Percentiles rank a stretch among this genome's conserved stretches.
These are phyloP conservation scores for Adenanthera pavonina DNA, from an alignment of 306 rosid genomes.

Conservation along the genomic window DNA sequence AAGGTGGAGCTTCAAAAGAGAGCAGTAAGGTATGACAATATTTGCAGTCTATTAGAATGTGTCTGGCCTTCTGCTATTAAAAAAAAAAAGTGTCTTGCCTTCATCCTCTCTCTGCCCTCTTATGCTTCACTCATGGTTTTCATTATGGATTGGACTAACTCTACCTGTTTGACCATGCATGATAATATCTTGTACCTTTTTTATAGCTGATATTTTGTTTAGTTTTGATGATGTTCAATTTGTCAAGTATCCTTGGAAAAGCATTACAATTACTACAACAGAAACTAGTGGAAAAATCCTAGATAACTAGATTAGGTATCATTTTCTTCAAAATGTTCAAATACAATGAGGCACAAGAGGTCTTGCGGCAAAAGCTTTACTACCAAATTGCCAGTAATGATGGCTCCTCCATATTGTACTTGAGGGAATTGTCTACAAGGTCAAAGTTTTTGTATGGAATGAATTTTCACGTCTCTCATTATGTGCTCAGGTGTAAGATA, in stretches of 20 bases:
- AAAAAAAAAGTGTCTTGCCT: too few species aligned
- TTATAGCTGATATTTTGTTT: slow-evolving; percentile 1
- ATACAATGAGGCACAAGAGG: background rate
- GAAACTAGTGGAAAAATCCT: background rate
- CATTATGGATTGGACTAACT: slow-evolving; percentile 1
- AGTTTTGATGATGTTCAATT: slow-evolving; percentile 18
- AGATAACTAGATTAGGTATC: background rate
- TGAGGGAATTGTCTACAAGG: background rate
- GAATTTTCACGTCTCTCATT: background rate
- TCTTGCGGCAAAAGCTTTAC: slow-evolving; percentile 14
- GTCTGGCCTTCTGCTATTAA: slow-evolving; percentile 23
- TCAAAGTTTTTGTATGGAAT: background rate
- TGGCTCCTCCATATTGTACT: slow-evolving; percentile 2
- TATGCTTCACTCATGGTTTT: background rate
- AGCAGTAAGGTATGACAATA: slow-evolving; percentile 62
- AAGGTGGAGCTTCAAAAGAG: slow-evolving; percentile 54
- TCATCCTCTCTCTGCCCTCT: slow-evolving; percentile 11
- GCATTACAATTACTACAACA: slow-evolving; percentile 19
- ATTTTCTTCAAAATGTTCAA: slow-evolving; percentile 7
- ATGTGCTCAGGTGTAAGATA: background rate
- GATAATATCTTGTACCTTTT: background rate
- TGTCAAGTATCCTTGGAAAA: slow-evolving; percentile 19
- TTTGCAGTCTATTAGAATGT: background rate
- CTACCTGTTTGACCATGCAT: slow-evolving; percentile 17
- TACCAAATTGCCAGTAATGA: slow-evolving; percentile 8